Conservation (phyloP, 1,139 yeast species). For the Lipomyces yarrowii region DNA sequence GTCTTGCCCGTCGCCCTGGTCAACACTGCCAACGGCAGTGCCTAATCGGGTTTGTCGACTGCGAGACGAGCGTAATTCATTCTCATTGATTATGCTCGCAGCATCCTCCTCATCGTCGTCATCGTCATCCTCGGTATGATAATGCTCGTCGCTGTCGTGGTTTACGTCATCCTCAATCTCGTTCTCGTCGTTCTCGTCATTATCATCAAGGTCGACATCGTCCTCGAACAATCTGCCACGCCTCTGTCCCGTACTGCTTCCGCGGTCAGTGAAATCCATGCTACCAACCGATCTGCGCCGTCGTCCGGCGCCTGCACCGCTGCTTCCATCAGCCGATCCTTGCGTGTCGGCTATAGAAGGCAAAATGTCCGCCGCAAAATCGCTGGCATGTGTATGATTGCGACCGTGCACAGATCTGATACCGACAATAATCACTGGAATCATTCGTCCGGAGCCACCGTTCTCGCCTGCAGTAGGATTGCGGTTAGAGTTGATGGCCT, state of each 20-base stretch:
- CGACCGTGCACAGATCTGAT: conserved; percentile 48
- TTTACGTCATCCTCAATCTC: conserved; percentile 28
- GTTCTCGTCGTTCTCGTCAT: conserved; percentile 28
- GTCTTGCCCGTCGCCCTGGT: background rate
- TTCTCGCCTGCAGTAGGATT: background rate
- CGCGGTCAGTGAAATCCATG: background rate
- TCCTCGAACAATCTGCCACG: background rate
- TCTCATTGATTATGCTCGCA: background rate
- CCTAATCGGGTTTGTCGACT: background rate
- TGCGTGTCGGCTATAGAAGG: background rate
- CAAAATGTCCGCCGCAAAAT: background rate
- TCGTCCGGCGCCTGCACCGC: conserved; percentile 6
- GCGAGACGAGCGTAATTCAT: background rate
- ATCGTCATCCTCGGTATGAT: conserved; percentile 33
- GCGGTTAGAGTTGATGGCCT: conserved; percentile 16
- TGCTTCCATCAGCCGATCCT: background rate
- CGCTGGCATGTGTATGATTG: background rate
- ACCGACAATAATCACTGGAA: conserved; percentile 62
- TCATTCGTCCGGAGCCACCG: conserved; percentile 39
- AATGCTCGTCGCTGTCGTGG: conserved; percentile 32
- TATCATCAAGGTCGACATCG: conserved; percentile 30
- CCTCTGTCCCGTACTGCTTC: background rate
- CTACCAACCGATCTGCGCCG: conserved; percentile 1
- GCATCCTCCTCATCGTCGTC: conserved; percentile 17
- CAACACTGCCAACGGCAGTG: background rate